Conservation (phyloP, 176 grass and related monocot genomes). For the Saccharum spontaneum region DNA sequence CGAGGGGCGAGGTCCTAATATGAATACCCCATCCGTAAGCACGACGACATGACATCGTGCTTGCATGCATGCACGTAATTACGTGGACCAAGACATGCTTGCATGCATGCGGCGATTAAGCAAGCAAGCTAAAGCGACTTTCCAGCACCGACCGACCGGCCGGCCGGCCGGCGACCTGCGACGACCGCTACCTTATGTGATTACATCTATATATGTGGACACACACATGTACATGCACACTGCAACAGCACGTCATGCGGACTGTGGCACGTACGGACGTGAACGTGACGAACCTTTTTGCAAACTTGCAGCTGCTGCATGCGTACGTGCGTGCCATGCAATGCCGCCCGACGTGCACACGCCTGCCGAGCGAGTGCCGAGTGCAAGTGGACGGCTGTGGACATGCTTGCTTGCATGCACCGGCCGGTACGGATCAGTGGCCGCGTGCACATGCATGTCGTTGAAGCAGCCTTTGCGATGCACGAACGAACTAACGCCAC, state of each 20-base stretch:
- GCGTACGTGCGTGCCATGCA: neutral
- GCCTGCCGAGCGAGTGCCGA: neutral
- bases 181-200: neutral
- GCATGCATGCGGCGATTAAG: constrained; percentile 17
- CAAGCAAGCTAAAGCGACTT: constrained; percentile 10
- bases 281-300: neutral
- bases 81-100: neutral
- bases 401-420: neutral
- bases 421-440: neutral
- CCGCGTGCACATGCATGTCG: neutral
- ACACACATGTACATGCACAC: too few relatives aligned
- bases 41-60: constrained; percentile 2
- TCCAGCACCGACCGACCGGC: neutral
- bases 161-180: too few relatives aligned
- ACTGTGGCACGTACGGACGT: neutral
- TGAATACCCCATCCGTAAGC: neutral
- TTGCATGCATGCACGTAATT: neutral
- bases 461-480: neutral
- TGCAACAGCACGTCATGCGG: neutral
- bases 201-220: neutral
- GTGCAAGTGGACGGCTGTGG: neutral
- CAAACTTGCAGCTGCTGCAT: neutral
- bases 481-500: neutral
- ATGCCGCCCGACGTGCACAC: neutral
- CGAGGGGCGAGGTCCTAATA: neutral